Conservation (phyloP, 495 filamentous ascomycete genomes). For the Choiromyces venosus region DNA sequence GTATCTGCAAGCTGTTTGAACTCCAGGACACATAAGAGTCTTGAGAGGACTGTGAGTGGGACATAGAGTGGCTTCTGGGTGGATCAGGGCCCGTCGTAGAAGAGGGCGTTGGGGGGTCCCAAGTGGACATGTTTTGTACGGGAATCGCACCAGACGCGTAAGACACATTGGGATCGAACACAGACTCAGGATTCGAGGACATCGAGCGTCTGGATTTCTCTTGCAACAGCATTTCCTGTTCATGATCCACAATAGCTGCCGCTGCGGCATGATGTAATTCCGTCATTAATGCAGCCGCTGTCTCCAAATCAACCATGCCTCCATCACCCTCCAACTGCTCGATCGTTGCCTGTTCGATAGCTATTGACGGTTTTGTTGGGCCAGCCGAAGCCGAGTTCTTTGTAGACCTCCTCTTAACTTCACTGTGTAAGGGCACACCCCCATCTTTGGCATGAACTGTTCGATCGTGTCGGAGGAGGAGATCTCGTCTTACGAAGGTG, state of each 20-base stretch:
- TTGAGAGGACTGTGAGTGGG: conserved; percentile 58
- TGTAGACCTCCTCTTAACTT: conserved; percentile 73
- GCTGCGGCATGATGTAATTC: conserved; percentile 96
- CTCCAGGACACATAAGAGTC: conserved; percentile 55
- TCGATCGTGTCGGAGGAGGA: conserved; percentile 92
- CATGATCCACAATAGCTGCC: conserved; percentile 68
- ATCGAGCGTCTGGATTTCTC: conserved; percentile 66
- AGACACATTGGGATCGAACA: conserved; percentile 64
- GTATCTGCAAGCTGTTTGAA: conserved; percentile 44
- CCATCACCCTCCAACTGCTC: conserved; percentile 92
- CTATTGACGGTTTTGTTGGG: conserved; percentile 74
- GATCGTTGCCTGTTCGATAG: conserved; percentile 78
- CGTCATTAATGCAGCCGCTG: conserved; percentile 97
- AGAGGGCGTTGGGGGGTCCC: conserved; percentile 39
- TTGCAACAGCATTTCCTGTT: conserved; percentile 55
- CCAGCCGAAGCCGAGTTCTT: conserved; percentile 53
- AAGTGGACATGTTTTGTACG: conserved; percentile 65
- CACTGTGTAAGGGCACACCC: conserved; percentile 87
- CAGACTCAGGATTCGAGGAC: conserved; percentile 60
- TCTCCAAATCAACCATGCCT: conserved; percentile 94
- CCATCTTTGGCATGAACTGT: conserved; percentile 99
- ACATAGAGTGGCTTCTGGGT: conserved; percentile 45
- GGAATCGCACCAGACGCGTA: conserved; percentile 73
- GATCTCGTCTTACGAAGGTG: conserved; percentile 95
- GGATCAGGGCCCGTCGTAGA: conserved; percentile 34